Evolutionary conservation across 345 rosid species (phyloP), one percentile per base, ranked within the genome.

Genomic region (Rhizophora apiculata): DNA sequence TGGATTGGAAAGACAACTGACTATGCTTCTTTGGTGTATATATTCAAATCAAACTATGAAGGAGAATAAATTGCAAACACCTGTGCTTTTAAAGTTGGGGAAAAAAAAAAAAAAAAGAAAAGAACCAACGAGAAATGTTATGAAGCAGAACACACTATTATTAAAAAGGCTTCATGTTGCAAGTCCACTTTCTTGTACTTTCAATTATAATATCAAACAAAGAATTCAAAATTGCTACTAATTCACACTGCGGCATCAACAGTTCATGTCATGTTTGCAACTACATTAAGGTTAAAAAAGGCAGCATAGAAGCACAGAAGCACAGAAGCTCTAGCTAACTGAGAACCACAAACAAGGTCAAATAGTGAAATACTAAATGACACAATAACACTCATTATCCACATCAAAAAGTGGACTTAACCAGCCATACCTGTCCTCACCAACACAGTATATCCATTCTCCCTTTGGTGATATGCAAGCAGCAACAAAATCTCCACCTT

Each of bases 391-490:
- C 18, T 34, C 1, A 3, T 43, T 3, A 13, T 43, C 4, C 4
- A 43, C 19, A 43, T 3, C 19, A 43, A 43, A 13, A 3, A 43
- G 49, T 13, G 19, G 16, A 13, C 49, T 43, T 43, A 43, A 43
- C 19, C 49, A 43, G 18, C 49, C 49, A 74, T 80, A 87, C 95
- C 84, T 86, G 86, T 92, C 98, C 87, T 92, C 99, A 62, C 97
- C 99, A 8, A 92, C 81, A 82, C 96, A 90, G 75, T 95, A 92
- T 73, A 92, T 88, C 99, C 98, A 92, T 79, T 92, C 97, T 24
- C 97, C 98, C 83, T 95, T 95, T 4, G 99, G 94, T 49, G 99
- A 92, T 70, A 95, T 82, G 71, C 90, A 85, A 43, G 98, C 99
- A 62, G 96, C 92, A 63, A 84, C 86, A 73, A 92, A 96, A 76